Base-by-base conservation (phyloP, 495 filamentous ascomycete genomes). In the Hyaloscypha finlandica region DNA sequence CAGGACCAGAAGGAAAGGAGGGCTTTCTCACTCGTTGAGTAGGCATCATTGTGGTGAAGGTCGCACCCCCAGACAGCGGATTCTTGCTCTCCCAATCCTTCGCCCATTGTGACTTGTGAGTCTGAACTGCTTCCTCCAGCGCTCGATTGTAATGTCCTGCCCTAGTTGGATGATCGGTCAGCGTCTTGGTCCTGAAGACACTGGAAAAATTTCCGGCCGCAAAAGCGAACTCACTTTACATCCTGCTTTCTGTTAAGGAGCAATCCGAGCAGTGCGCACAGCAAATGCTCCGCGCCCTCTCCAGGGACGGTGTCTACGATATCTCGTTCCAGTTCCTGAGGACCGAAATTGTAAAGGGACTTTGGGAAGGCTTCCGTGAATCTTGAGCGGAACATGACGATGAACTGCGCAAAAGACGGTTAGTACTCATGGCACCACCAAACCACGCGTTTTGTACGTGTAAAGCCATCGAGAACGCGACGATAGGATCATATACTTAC, bases 231-330 rank as follows among this genome's bases (percentile, higher is more conserved):
- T 79, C 86, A 99, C 95, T 98, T 96, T 73, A 98, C 90, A 81
- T 95, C 91, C 74, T 99, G 97, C 83, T 98, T 98, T 73, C 95
- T 88, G 74, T 99, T 99, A 69, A 98, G 83, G 61, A 97, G 85
- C 74, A 98, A 81, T 33, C 92, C 87, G 25, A 99, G 77, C 54
- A 99, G 80, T 71, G 92, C 92, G 83, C 96, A 98, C 37, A 99
- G 81, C 54, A 99, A 85, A 71, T 87, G 84, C 79, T 97, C 94
- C 37, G 94, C 89, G 70, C 90, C 88, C 74, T 95, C 89, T 68
- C 91, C 90, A 14, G 95, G 96, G 16, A 88, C 76, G 35, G 81
- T 72, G 70, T 96, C 92, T 56, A 86, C 84, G 25, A 97, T 86
- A 31, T 94, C 95, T 70, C 85, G 81, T 80, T 99, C 95, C 61